Conservation (phyloP, 306 rosid genomes). For the Amphicarpaea edgeworthii region DNA sequence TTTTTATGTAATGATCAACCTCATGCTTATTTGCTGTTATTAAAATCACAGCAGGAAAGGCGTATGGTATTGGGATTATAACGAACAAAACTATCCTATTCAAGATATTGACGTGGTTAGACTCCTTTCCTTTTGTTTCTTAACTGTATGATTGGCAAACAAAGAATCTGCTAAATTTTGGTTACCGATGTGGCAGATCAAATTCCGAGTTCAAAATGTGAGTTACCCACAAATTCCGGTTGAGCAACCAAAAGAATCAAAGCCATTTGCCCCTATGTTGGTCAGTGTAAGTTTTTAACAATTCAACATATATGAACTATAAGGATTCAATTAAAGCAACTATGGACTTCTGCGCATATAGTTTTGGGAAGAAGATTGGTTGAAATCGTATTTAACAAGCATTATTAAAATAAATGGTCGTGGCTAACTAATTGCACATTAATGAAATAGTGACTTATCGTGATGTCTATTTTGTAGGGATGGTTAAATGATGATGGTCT, state of each 20-base stretch:
- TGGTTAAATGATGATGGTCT: constrained; percentile 50
- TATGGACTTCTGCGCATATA: background rate
- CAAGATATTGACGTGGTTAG: constrained; percentile 65
- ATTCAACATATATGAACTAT: too few relatives aligned
- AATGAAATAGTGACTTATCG: constrained; percentile 9
- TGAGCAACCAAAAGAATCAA: constrained; percentile 71
- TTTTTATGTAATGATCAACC: constrained; percentile 4
- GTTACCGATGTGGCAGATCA: constrained; percentile 57
- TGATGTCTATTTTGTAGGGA: constrained; percentile 44
- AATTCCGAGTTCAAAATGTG: constrained; percentile 64
- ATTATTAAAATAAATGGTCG: constrained; percentile 20
- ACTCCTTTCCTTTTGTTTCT: constrained; percentile 38
- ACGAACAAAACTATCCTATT: constrained; percentile 48
- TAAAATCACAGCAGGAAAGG: constrained; percentile 58
- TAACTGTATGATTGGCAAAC: constrained; percentile 31
- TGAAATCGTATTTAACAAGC: constrained; percentile 2
- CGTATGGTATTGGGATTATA: constrained; percentile 72
- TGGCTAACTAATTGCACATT: background rate
- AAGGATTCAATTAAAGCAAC: background rate
- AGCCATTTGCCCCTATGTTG: constrained; percentile 83
- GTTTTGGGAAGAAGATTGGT: constrained; percentile 9
- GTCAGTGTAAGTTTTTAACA: constrained; percentile 76
- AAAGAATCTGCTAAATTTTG: constrained; percentile 35
- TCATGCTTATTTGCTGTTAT: background rate
- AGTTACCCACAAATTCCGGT: constrained; percentile 73